phyloP scores from a whole-genome alignment of 306 rosid genomes.

The cucumber (Cucumis sativus) region Cucumber_9930_V3 NC_026655.2:25651501-25652000 shows the following conservation, averaged over 20 bases:
- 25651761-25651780: background rate
- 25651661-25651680: constrained; percentile 50
- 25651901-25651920: constrained; percentile 77
- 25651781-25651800: background rate
- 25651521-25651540: background rate
- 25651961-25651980: background rate
- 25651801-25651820: constrained; percentile 14
- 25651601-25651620: constrained; percentile 88
- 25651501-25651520: background rate
- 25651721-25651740: constrained; percentile 34
- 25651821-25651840: constrained; percentile 60
- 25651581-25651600: constrained; percentile 89
- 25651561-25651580: constrained; percentile 73
- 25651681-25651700: constrained; percentile 76
- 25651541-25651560: constrained; percentile 26
- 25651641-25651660: constrained; percentile 38
- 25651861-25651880: constrained; percentile 58
- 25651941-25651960: constrained; percentile 14
- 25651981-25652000: background rate
- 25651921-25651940: constrained; percentile 75
- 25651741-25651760: background rate
- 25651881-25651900: constrained; percentile 69
- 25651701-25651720: constrained; percentile 40
- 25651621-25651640: constrained; percentile 49
- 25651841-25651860: constrained; percentile 48